Percentiles rank a stretch among this genome's conserved stretches.
phyloP scores from a whole-genome alignment of 1,284 basidiomycete species.

The Heterobasidion parviporum region DNA sequence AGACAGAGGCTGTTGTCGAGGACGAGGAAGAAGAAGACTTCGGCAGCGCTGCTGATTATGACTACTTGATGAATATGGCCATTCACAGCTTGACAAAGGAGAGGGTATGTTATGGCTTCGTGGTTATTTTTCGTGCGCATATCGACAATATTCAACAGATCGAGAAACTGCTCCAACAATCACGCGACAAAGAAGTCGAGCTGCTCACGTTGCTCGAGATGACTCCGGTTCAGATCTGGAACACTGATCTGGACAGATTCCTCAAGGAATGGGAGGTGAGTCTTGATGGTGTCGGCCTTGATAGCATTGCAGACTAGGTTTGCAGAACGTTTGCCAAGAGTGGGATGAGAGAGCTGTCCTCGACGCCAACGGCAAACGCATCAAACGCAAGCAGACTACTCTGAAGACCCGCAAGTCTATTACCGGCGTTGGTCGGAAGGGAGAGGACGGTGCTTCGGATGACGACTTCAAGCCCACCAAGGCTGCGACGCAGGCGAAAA shows the following conservation, averaged over 20 bases:
- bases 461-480: conserved; percentile 72
- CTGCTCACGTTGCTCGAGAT: conserved; percentile 74
- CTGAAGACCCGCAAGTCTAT: conserved; percentile 65
- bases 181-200: conserved; percentile 79
- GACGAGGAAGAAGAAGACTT: conserved; percentile 31
- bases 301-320: background rate
- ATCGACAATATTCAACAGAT: conserved; percentile 46
- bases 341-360: conserved; percentile 47
- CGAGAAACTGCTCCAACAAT: conserved; percentile 77
- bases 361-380: conserved; percentile 51
- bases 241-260: conserved; percentile 82
- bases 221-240: conserved; percentile 86
- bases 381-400: conserved; percentile 72
- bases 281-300: conserved; percentile 8
- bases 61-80: conserved; percentile 93
- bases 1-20: conserved; percentile 59
- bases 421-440: conserved; percentile 42
- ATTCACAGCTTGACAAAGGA: conserved; percentile 94
- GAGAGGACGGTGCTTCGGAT: conserved; percentile 44
- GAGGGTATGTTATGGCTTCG: conserved; percentile 48
- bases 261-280: conserved; percentile 79
- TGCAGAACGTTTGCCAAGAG: conserved; percentile 54
- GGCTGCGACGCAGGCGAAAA: conserved; percentile 29
- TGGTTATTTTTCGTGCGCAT: background rate
- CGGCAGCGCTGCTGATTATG: conserved; percentile 66